Evolutionary conservation across 345 rosid species (phyloP).

Genomic region (Turritis glabra): DNA sequence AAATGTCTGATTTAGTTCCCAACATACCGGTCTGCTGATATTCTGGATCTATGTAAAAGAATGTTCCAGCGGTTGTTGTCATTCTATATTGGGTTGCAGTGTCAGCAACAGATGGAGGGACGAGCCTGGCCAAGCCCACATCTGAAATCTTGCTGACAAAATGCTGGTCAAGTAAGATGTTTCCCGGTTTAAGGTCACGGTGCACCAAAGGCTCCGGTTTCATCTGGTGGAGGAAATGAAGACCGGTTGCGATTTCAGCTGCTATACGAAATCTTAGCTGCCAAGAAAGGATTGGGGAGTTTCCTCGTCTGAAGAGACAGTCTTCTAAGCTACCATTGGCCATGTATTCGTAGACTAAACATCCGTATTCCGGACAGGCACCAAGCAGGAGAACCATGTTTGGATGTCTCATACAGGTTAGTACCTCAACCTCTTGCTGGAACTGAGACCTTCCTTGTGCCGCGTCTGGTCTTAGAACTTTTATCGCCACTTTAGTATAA

Average conservation of each 20-base stretch:
- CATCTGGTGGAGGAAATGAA: conserved; percentile 86
- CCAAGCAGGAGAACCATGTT: conserved; percentile 97
- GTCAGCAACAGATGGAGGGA: conserved; percentile 77
- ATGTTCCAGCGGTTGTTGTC: conserved; percentile 94
- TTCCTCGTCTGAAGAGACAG: conserved; percentile 56
- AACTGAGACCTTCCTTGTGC: conserved; percentile 85
- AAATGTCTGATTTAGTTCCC: conserved; percentile 78
- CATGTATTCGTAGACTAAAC: conserved; percentile 89
- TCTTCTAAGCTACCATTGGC: conserved; percentile 93
- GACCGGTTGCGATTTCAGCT: conserved; percentile 81
- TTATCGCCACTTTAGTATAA: conserved; percentile 77
- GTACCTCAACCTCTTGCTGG: conserved; percentile 83
- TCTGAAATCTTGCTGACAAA: conserved; percentile 91
- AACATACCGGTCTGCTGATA: conserved; percentile 94
- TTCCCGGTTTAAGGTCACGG: conserved; percentile 89
- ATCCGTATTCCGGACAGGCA: conserved; percentile 87
- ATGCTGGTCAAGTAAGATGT: conserved; percentile 77
- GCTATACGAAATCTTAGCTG: conserved; percentile 70
- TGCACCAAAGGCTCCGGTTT: conserved; percentile 96
- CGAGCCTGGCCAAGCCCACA: conserved; percentile 90
- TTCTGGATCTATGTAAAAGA: conserved; percentile 94
- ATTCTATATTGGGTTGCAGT: conserved; percentile 72
- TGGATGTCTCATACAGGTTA: conserved; percentile 82
- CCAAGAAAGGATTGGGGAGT: conserved; percentile 68
- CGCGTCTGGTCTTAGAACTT: conserved; percentile 85